A percentile compares a stretch with the other conserved stretches of the same genome.
These are phyloP conservation scores for Cercospora beticola DNA, from an alignment of 2,329 filamentous ascomycete genomes.

Conservation along the genomic window DNA sequence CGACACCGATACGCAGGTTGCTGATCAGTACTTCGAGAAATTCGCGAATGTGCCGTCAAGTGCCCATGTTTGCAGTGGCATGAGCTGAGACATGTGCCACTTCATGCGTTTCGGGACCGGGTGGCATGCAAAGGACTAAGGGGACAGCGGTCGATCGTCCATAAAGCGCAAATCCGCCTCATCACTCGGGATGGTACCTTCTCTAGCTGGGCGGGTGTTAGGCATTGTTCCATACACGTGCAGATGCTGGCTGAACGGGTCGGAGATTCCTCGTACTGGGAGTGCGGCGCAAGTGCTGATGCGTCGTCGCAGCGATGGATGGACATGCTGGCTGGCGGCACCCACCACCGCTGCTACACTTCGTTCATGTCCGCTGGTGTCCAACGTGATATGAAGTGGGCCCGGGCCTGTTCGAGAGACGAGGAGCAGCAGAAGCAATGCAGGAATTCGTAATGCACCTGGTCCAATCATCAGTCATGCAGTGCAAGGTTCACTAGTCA, in stretches of 20 bases:
- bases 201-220: neutral
- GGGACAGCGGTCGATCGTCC: slow-evolving; percentile 1
- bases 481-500: slow-evolving; percentile 11
- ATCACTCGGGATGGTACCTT: neutral
- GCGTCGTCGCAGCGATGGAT: slow-evolving; percentile 14
- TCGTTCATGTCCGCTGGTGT: neutral
- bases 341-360: neutral
- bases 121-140: slow-evolving; percentile 2
- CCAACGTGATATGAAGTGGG: slow-evolving; percentile 5
- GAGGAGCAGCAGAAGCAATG: slow-evolving; percentile 9
- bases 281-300: neutral
- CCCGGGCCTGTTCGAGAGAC: neutral
- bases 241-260: neutral
- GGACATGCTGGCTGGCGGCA: slow-evolving; percentile 15
- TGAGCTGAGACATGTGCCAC: slow-evolving; percentile 12
- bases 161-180: neutral
- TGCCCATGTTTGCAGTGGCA: neutral
- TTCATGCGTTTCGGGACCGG: slow-evolving; percentile 3
- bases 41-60: neutral
- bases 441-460: slow-evolving; percentile 4
- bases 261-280: neutral
- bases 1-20: neutral
- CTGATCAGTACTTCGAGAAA: slow-evolving; percentile 1
- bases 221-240: neutral
- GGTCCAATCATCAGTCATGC: neutral